Conservation (phyloP, 768 basidiomycete genomes). For the Strobilomyces echinocephalus region DNA sequence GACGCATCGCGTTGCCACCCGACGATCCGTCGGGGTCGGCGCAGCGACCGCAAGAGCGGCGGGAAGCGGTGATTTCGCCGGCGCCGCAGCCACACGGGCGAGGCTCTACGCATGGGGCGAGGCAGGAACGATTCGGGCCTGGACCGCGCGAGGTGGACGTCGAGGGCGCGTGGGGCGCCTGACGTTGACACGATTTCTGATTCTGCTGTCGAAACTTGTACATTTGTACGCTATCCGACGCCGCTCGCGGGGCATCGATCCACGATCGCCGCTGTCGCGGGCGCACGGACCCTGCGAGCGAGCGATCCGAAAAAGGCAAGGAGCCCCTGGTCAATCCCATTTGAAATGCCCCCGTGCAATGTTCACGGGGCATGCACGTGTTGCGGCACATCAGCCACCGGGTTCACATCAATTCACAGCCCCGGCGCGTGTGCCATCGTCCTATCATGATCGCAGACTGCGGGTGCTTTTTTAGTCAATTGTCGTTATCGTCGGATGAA, state of each 20-base stretch:
- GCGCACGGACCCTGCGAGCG: neutral
- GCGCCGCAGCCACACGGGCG: neutral
- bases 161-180: slow-evolving; percentile 36
- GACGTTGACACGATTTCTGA: neutral
- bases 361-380: neutral
- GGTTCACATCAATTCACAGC: neutral
- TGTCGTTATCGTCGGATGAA: neutral
- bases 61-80: neutral
- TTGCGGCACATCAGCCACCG: too few relatives aligned
- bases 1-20: slow-evolving; percentile 40
- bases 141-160: slow-evolving; percentile 41
- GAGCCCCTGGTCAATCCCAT: neutral
- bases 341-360: neutral
- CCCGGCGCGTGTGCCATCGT: neutral
- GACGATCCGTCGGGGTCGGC: slow-evolving; percentile 25
- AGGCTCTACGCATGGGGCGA: neutral
- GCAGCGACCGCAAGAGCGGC: neutral
- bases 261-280: neutral
- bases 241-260: too few relatives aligned
- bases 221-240: too few relatives aligned
- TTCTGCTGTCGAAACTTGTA: too few relatives aligned
- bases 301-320: neutral
- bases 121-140: slow-evolving; percentile 1
- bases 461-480: neutral
- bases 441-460: neutral